Evolutionary conservation across 805 yeast species (phyloP), one percentile per base, ranked within the genome.

Genomic region (Zygosaccharomyces pseudorouxii): DNA sequence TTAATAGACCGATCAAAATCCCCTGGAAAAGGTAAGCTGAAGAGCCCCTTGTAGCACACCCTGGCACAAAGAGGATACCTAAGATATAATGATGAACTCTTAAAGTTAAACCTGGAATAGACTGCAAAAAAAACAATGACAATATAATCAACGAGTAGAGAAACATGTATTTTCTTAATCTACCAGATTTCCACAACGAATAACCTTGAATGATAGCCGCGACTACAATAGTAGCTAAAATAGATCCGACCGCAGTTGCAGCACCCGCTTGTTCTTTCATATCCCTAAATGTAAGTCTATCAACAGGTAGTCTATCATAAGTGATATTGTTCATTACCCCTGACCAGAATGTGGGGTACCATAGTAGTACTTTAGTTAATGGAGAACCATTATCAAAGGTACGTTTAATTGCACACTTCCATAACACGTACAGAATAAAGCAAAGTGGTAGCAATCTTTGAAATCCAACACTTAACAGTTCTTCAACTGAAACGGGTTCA

Each of bases 251-350:
- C 0, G 96, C 85, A 0, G 78, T 47, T 33, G 85, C 61, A 0
- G 95, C 87, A 0, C 96, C 96, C 0, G 92, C 82, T 67, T 84
- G 90, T 23, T 77, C 76, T 53, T 75, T 78, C 25, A 92, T 69
- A 62, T 92, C 98, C 9, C 71, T 68, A 2, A 80, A 57, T 0
- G 92, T 86, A 38, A 92, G 71, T 47, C 99, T 72, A 62, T 92
- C 98, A 9, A 90, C 82, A 0, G 97, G 96, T 9, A 92, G 68
- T 51, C 90, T 71, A 61, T 89, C 98, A 68, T 92, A 89, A 0
- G 96, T 88, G 57, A 87, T 76, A 66, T 89, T 90, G 64, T 90
- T 89, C 58, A 89, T 73, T 29, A 86, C 74, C 1, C 97, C 96
- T 2, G 86, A 58, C 95, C 95, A 88, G 60, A 85, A 85, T 2